These are phyloP conservation scores for Thielaviopsis punctulata DNA, from an alignment of 2,329 filamentous ascomycete genomes.

Conservation along the genomic window DNA sequence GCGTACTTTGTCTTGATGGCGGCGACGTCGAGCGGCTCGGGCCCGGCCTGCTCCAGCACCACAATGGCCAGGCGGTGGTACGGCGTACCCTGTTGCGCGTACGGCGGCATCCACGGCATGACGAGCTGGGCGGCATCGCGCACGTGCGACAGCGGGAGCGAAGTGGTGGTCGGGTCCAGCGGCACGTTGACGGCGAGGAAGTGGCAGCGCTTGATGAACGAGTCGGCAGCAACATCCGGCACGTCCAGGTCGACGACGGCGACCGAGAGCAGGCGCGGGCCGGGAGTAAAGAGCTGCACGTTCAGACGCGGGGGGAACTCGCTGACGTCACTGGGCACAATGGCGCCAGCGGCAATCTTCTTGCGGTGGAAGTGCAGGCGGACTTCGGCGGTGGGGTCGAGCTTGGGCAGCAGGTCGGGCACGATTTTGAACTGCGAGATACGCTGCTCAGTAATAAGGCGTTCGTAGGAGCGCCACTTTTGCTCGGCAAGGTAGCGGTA, in stretches of 20 bases:
- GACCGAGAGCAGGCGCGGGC: slow-evolving; percentile 66
- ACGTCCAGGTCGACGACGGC: slow-evolving; percentile 84
- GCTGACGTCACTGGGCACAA: slow-evolving; percentile 58
- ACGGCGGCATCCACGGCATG: slow-evolving; percentile 68
- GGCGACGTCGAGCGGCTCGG: slow-evolving; percentile 38
- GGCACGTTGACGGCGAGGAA: slow-evolving; percentile 58
- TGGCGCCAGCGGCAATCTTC: slow-evolving; percentile 57
- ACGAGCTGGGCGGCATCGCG: slow-evolving; percentile 47
- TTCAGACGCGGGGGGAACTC: slow-evolving; percentile 58
- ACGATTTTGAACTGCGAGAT: slow-evolving; percentile 74
- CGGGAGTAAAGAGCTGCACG: slow-evolving; percentile 71
- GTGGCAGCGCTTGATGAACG: slow-evolving; percentile 69
- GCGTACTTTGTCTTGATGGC: slow-evolving; percentile 36
- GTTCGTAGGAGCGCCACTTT: slow-evolving; percentile 76
- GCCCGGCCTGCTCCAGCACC: slow-evolving; percentile 61
- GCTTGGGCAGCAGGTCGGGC: slow-evolving; percentile 68
- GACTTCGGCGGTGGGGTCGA: slow-evolving; percentile 65
- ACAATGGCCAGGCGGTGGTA: slow-evolving; percentile 82
- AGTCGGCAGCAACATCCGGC: slow-evolving; percentile 56
- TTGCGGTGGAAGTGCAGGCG: slow-evolving; percentile 60
- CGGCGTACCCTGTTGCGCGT: slow-evolving; percentile 72
- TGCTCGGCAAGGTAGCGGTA: slow-evolving; percentile 77
- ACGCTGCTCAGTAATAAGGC: slow-evolving; percentile 65
- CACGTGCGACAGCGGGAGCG: slow-evolving; percentile 47
- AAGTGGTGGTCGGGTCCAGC: slow-evolving; percentile 34